Conservation (phyloP, 2,329 filamentous ascomycete genomes). For the Fusarium verrucosum region DNA sequence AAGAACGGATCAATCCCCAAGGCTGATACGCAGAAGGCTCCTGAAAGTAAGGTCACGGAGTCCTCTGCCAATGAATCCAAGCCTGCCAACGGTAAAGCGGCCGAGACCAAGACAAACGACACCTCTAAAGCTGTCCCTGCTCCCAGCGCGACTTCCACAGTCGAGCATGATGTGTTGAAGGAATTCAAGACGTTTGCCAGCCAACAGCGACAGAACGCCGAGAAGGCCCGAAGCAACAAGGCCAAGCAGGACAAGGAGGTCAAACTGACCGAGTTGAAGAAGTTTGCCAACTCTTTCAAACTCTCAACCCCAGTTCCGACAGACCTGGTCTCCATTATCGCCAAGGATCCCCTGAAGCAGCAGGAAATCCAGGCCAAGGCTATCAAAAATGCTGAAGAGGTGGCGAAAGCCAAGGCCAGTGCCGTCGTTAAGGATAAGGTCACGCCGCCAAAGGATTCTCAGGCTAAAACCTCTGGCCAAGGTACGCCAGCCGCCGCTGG, state of each 20-base stretch:
- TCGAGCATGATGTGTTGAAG: constrained; percentile 68
- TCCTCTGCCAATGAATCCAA: constrained; percentile 44
- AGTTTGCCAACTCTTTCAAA: constrained; percentile 94
- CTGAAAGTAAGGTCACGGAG: constrained; percentile 46
- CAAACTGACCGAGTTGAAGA: constrained; percentile 93
- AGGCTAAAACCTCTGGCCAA: constrained; percentile 50
- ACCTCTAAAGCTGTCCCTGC: constrained; percentile 46
- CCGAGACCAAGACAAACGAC: constrained; percentile 45
- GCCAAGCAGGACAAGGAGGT: constrained; percentile 83
- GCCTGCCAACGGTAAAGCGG: constrained; percentile 47
- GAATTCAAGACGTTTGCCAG: constrained; percentile 72
- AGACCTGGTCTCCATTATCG: constrained; percentile 92
- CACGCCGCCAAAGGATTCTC: constrained; percentile 56
- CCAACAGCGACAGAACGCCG: constrained; percentile 63
- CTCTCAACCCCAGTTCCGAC: constrained; percentile 89
- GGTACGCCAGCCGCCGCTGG: constrained; percentile 30
- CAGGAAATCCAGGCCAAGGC: constrained; percentile 91
- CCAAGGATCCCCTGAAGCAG: constrained; percentile 96
- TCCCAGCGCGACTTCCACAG: constrained; percentile 66
- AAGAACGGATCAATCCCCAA: constrained; percentile 48
- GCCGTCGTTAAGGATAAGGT: constrained; percentile 55
- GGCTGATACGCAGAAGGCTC: constrained; percentile 40
- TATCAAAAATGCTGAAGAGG: constrained; percentile 75
- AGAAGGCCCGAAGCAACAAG: constrained; percentile 66
- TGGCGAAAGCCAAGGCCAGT: constrained; percentile 64